These are phyloP conservation scores for Choiromyces venosus DNA, from an alignment of 495 filamentous ascomycete genomes.

Conservation along the genomic window DNA sequence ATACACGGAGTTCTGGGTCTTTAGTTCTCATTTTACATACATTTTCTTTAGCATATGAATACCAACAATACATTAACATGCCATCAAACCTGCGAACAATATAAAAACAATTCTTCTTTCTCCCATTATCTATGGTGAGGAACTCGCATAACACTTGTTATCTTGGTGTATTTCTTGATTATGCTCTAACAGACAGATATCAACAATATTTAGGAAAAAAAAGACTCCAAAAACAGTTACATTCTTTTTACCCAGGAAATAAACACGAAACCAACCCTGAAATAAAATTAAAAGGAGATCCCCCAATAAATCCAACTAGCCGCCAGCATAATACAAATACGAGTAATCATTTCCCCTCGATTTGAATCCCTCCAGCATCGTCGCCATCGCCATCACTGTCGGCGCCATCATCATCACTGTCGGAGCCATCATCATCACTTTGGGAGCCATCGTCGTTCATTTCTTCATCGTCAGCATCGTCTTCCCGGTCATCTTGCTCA, in stretches of 20 bases:
- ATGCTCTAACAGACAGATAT: neutral
- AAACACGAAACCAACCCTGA: neutral
- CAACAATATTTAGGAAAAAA: conserved; percentile 1
- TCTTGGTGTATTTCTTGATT: neutral
- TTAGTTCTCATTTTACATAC: neutral
- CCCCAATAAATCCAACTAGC: neutral
- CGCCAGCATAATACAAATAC: neutral
- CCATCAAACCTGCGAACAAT: neutral
- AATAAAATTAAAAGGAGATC: neutral
- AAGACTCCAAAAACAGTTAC: neutral
- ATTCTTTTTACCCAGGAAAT: neutral
- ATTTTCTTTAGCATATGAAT: conserved; percentile 2
- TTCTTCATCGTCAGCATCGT: neutral
- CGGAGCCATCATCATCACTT: neutral
- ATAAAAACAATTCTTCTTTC: neutral
- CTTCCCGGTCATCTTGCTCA: neutral
- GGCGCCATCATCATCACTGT: no score
- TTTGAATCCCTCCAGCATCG: neutral
- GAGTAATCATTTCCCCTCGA: neutral
- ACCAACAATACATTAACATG: neutral
- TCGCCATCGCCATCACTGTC: neutral
- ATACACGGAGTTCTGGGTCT: neutral
- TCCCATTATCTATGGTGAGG: neutral
- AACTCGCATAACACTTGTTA: neutral
- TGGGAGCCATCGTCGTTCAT: neutral